Evolutionary conservation across 345 rosid species (phyloP).

Genomic region (Microthlaspi erraticum): DNA sequence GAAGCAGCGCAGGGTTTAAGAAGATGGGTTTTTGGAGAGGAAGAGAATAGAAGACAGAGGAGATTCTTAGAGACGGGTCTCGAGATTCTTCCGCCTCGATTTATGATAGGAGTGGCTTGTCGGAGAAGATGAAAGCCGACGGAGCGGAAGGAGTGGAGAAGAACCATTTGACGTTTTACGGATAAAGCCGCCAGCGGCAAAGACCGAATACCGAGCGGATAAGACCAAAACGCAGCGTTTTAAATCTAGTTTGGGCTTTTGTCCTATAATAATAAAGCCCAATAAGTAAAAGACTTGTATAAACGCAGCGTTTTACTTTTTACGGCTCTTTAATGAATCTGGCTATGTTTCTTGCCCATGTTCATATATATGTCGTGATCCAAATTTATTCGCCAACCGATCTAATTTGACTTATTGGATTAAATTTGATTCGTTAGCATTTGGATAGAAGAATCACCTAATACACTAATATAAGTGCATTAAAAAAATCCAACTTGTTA

Average conservation of each 20-base stretch:
- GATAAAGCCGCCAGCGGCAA: constrained; percentile 34
- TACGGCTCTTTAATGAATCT: neutral
- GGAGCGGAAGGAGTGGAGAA: constrained; percentile 38
- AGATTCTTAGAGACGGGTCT: constrained; percentile 36
- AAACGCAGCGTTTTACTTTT: constrained; percentile 12
- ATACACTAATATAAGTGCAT: neutral
- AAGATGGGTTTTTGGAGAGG: constrained; percentile 48
- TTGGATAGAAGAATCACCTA: neutral
- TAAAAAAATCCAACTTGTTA: constrained; percentile 19
- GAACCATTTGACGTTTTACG: constrained; percentile 30
- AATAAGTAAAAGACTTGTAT: neutral
- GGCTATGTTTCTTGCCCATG: constrained; percentile 1
- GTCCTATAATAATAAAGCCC: neutral
- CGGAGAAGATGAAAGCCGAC: constrained; percentile 39
- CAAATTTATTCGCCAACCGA: constrained; percentile 6
- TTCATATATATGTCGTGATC: constrained; percentile 16
- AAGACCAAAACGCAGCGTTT: constrained; percentile 9
- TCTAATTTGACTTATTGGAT: neutral
- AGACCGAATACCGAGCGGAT: neutral
- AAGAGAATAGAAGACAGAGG: constrained; percentile 38
- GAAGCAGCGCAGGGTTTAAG: constrained; percentile 51
- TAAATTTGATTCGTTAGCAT: neutral
- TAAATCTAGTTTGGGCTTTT: neutral
- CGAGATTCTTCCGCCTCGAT: constrained; percentile 20
- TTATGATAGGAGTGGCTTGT: neutral